Percentiles rank a stretch among this genome's conserved stretches.
phyloP scores from a whole-genome alignment of 805 yeast genomes.

The Suhomyces faveliae region DNA sequence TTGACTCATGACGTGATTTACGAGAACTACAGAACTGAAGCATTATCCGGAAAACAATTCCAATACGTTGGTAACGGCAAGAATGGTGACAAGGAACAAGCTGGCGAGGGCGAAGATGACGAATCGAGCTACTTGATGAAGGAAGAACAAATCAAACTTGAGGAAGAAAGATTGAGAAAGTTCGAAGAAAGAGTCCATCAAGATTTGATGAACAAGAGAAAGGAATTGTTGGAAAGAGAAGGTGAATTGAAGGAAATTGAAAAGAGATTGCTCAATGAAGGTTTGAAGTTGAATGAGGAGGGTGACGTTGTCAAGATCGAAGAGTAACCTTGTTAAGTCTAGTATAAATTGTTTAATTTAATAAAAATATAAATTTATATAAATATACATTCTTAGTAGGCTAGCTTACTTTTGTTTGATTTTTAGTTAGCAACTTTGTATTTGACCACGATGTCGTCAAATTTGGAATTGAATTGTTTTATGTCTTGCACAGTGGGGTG shows the following conservation, averaged over 20 bases:
- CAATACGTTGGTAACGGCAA: constrained; percentile 30
- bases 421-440: constrained; percentile 30
- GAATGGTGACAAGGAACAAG: constrained; percentile 8
- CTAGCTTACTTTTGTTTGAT: background rate
- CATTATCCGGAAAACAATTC: constrained; percentile 63
- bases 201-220: constrained; percentile 75
- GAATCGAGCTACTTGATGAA: constrained; percentile 47
- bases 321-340: constrained; percentile 3
- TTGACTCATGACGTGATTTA: constrained; percentile 82
- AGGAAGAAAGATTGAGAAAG: constrained; percentile 82
- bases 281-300: constrained; percentile 41
- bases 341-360: background rate
- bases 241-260: constrained; percentile 81
- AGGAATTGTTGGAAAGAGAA: constrained; percentile 81
- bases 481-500: constrained; percentile 60
- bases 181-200: constrained; percentile 89
- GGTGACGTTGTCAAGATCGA: constrained; percentile 34
- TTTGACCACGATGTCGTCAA: constrained; percentile 67
- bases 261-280: constrained; percentile 61
- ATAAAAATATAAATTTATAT: background rate
- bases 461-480: constrained; percentile 58
- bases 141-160: constrained; percentile 86
- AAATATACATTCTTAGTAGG: background rate
- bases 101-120: constrained; percentile 10
- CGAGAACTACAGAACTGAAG: constrained; percentile 88